Base-by-base conservation (phyloP, 352 stramenopile genomes). In the Paralagenidium karlingii region DNA sequence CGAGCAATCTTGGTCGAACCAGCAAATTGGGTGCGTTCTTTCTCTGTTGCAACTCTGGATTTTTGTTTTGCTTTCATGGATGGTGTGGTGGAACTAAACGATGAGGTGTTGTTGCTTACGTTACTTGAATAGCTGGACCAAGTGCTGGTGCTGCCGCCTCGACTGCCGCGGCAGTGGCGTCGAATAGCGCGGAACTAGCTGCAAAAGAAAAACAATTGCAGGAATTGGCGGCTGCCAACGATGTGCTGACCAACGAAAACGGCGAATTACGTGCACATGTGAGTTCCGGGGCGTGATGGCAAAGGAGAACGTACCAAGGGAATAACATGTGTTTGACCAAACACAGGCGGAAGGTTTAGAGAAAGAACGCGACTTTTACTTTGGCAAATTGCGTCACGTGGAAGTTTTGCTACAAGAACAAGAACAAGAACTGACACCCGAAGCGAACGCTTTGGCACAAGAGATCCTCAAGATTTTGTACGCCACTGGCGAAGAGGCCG, bases 351-450 rank as follows among this genome's bases (percentile, higher is more conserved):
- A 94, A 44, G 87, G 75, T 24, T 58, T 96, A 11, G 88, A 96
- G 55, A 87, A 85, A 45, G 94, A 98, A 58, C 70, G 94, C 8
- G 94, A 99, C 50, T 99, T 99, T 56, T 99, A 99, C 63, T 99
- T 99, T 61, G 78, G 95, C 37, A 99, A 99, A 63, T 73, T 99
- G 22, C 77, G 94, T 34, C 85, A 97, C 48, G 89, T 99, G 38
- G 96, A 99, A 64, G 81, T 97, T 15, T 81, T 98, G 63, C 67
- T 99, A 29, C 79, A 93, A 46, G 51, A 60, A n/a, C 47, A 60
- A 16, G 67, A 82, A 28, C 69, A 80, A 33, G 50, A 59, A 13
- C n/a, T n/a, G n/a, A n/a, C n/a, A n/a, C 40, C 26, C 9, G 73
- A 87, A 29, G 37, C 55, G 34, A 79, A 64, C 30, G 63, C 71